Evolutionary conservation across 352 stramenopile genomes (phyloP).

Genomic region (Globisporangium megalacanthum): DNA sequence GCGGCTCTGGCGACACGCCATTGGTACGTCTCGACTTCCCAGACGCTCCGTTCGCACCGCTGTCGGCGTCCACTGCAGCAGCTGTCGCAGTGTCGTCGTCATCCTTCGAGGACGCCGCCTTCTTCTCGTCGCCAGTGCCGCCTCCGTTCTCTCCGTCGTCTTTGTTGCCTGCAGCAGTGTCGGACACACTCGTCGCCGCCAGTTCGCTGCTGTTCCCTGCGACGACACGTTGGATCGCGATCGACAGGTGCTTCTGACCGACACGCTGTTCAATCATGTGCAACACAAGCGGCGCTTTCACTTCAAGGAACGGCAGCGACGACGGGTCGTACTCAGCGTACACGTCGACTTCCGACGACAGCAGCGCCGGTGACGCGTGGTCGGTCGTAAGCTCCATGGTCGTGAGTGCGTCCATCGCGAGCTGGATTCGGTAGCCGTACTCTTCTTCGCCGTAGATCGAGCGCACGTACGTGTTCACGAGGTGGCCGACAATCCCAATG

Average conservation of each 20-base stretch:
- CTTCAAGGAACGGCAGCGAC: slow-evolving; percentile 68
- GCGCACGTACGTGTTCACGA: slow-evolving; percentile 80
- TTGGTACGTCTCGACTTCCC: slow-evolving; percentile 13
- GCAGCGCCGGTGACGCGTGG: slow-evolving; percentile 47
- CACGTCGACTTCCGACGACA: slow-evolving; percentile 78
- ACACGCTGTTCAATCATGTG: slow-evolving; percentile 87
- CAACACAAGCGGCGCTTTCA: slow-evolving; percentile 77
- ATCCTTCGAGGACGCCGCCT: slow-evolving; percentile 22
- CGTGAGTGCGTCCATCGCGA: slow-evolving; percentile 80
- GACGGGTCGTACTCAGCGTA: slow-evolving; percentile 78
- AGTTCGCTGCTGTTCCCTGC: slow-evolving; percentile 34
- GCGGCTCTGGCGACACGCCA: slow-evolving; percentile 30
- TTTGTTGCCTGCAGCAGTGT: slow-evolving; percentile 26
- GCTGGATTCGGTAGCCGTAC: slow-evolving; percentile 80
- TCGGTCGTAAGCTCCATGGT: slow-evolving; percentile 80
- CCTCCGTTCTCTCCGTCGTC: slow-evolving; percentile 22
- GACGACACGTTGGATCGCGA: slow-evolving; percentile 76
- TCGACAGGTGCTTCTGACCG: slow-evolving; percentile 59
- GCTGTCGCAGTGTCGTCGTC: slow-evolving; percentile 27
- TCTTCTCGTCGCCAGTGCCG: slow-evolving; percentile 30
- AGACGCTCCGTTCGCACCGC: slow-evolving; percentile 3
- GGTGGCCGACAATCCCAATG: slow-evolving; percentile 71
- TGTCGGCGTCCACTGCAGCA: slow-evolving; percentile 6
- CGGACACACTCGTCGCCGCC: slow-evolving; percentile 10
- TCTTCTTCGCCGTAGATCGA: slow-evolving; percentile 80